Conservation (phyloP, 768 basidiomycete species). For the Mycena haematopus region DNA sequence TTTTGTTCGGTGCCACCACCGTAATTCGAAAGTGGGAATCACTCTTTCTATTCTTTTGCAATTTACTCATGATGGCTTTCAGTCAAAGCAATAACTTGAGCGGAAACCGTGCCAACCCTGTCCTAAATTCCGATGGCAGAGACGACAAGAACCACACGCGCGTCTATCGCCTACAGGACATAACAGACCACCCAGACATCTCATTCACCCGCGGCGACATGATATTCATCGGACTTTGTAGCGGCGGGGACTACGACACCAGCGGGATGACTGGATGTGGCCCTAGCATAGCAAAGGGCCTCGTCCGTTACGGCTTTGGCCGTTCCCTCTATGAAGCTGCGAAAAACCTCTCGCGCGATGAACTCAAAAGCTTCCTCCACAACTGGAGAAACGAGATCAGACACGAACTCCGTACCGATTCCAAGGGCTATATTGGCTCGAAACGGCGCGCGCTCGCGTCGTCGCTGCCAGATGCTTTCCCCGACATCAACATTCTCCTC, state of each 20-base stretch:
- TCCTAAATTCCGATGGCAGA: constrained; percentile 68
- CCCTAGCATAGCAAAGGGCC: constrained; percentile 70
- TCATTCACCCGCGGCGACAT: constrained; percentile 71
- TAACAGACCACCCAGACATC: constrained; percentile 48
- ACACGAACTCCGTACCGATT: constrained; percentile 73
- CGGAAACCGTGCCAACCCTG: constrained; percentile 70
- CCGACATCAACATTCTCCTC: constrained; percentile 73
- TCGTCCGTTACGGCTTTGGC: constrained; percentile 84
- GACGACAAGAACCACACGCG: constrained; percentile 76
- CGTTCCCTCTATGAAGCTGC: constrained; percentile 71
- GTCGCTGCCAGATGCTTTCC: constrained; percentile 70
- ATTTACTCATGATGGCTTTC: constrained; percentile 11
- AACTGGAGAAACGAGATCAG: constrained; percentile 69
- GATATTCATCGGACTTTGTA: constrained; percentile 82
- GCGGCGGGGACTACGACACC: constrained; percentile 90
- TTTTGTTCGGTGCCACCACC: constrained; percentile 84
- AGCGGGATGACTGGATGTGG: constrained; percentile 75
- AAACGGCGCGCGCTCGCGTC: constrained; percentile 73
- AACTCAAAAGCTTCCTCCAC: constrained; percentile 59
- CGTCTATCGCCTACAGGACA: constrained; percentile 49
- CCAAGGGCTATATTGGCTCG: constrained; percentile 63
- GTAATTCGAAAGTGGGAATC: constrained; percentile 82
- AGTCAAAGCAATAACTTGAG: constrained; percentile 77
- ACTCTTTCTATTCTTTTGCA: neutral
- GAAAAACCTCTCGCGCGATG: constrained; percentile 48